Base-by-base conservation (phyloP, 306 rosid genomes). In the Quercus gilva region DNA sequence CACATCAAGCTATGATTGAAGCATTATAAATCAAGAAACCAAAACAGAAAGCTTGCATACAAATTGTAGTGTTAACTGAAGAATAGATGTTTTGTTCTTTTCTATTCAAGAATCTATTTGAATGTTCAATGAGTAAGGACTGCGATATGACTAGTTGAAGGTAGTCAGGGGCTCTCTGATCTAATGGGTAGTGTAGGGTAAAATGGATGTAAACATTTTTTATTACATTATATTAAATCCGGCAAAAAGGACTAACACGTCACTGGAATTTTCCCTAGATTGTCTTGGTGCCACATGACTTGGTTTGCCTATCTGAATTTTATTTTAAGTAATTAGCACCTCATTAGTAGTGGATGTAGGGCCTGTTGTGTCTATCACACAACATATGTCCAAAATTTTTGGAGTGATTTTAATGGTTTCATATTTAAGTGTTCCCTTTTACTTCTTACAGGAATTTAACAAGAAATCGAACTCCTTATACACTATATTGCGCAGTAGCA, bases 391-490 rank as follows among this genome's bases (percentile, higher is more conserved):
- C 41, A 26, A 63, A 0, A 15, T 14, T 18, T 17, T 7, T 11
- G 3, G 5, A 64, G 41, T 64, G 43, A 67, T 35, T 67, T 7
- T 67, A 31, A 67, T 19, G 23, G 51, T 19, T 67, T 68, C 52
- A 9, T 80, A 33, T 60, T 67, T 65, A 25, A 43, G 14, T 59
- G 73, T 63, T 73, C 63, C 71, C 67, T 71, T 74, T n/a, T 76
- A 61, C 17, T 64, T 82, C 29, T 80, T 55, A 74, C 82, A 93
- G 99, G 98, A 91, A 85, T 93, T 95, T 87, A 95, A 91, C 88
- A 95, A 95, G 93, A 95, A 95, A 86, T 95, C 99, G 35, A 95
- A 95, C 86, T 95, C 99, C 68, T 78, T 93, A 60, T 95, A 93
- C 93, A 95, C 99, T 4, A 95, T 95, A 85, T 81, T 95, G 86